Percentiles rank a stretch among this genome's conserved stretches.
Evolutionary conservation across 371 early-diverging fungal genomes (phyloP).

Genomic region (Lichtheimia ramosa): DNA sequence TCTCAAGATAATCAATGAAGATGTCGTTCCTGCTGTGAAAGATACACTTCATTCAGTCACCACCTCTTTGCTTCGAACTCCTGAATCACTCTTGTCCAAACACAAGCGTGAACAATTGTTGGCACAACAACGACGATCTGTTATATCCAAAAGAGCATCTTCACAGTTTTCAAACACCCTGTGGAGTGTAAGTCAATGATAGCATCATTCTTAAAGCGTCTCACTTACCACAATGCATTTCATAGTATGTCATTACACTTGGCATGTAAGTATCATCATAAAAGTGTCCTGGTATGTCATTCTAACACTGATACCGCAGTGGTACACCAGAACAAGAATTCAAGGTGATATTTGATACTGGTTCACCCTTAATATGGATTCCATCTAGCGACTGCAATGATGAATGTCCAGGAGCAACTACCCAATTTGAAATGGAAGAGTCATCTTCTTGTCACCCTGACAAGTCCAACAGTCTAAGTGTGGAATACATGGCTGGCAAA

Average conservation of each 20-base stretch:
- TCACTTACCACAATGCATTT: not conserved
- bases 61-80: too few relatives aligned
- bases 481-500: conserved; percentile 16
- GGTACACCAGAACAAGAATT: conserved; percentile 90
- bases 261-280: conserved; percentile 10
- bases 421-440: not conserved
- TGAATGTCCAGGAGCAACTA: not conserved
- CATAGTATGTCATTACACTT: conserved; percentile 14
- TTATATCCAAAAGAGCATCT: not conserved
- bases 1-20: not conserved
- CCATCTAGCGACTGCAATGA: conserved; percentile 4
- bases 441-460: conserved; percentile 3
- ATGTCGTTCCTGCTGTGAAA: not conserved
- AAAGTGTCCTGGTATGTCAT: too few relatives aligned
- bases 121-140: not conserved
- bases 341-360: conserved; percentile 93
- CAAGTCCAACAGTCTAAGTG: not conserved
- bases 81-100: not conserved
- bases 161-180: conserved; percentile 6
- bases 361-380: conserved; percentile 14
- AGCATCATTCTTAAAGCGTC: not conserved
- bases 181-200: conserved; percentile 13
- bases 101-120: not conserved
- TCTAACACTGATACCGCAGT: too few relatives aligned
- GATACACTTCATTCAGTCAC: not conserved